Evolutionary conservation across 306 rosid species (phyloP), one percentile per base, ranked within the genome.

Genomic region (Canavalia gladiata): DNA sequence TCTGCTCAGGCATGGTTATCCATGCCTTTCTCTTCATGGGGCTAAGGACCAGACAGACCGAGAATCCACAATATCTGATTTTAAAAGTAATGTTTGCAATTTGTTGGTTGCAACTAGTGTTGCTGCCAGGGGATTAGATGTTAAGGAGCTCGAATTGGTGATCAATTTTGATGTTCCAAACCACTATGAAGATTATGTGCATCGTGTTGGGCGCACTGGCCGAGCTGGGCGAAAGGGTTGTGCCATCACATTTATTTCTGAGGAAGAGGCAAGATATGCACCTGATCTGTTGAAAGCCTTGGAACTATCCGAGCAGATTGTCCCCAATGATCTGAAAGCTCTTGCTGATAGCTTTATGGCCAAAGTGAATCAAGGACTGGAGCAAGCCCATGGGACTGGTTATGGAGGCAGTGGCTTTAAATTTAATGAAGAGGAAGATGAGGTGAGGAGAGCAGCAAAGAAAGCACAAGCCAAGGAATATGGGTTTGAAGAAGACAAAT

Each of bases 391-490:
- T 84, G 98, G 97, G 76, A 94, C 97, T 82, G 98, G 98, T 58
- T 94, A 90, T 86, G 98, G 98, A 64, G 98, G 98, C 83, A 94
- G 97, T 82, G 98, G 97, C 57, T 94, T 92, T 69, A 94, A 94
- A 85, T 94, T 94, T 84, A 92, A 92, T 76, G 98, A 91, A 77
- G 98, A 94, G 80, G 98, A 94, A 88, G 98, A 94, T 76, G 98
- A 94, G 87, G 95, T 89, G 69, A 87, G 98, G 88, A 92, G 74
- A 84, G 98, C 98, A 52, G 98, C 97, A 11, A 94, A 94, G 95
- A 94, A 94, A 86, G 98, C 98, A 2, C 98, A 94, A 71, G 98
- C 98, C 65, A 94, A 86, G 79, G 97, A 92, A 82, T 94, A 94
- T 86, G 98, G 97, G 73, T 94, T 92, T 84, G 98, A 91, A 90